Base-by-base conservation (phyloP, 1,284 basidiomycete genomes). In the Exobasidium cylindrosporum region DNA sequence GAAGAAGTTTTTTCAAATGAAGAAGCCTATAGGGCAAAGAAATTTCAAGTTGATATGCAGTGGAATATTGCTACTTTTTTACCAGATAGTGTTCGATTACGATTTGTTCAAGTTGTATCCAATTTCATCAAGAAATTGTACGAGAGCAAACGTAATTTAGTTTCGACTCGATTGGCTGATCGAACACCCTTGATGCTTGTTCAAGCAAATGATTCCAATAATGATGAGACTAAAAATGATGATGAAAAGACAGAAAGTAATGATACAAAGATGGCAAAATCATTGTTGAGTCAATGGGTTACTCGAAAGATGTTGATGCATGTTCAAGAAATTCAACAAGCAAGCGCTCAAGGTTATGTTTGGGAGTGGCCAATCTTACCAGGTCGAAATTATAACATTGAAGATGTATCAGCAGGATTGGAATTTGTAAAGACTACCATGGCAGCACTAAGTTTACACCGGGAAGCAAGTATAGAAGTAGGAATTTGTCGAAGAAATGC, bases 61-160 rank as follows among this genome's bases (percentile, higher is more conserved):
- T 98, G 95, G 94, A 98, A 98, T 79, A 91, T 98, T 66, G 86
- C 89, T 64, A 86, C 86, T 0, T 97, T 97, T 84, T 86, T 99
- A 7, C 95, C 96, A 0, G 85, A 85, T 0, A 87, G 88, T 4
- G 83, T 95, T 31, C 94, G 95, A 73, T 82, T 84, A 10, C 86
- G 92, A 67, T 97, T 98, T 74, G 84, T 85, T 58, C 81, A 84
- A 11, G 84, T 87, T 45, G 83, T 97, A 21, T 90, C 90, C 49
- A 88, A 86, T 76, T 97, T 91, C 82, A 89, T 97, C 63, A 85
- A 90, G 63, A 90, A 92, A 72, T 84, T 97, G 70, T 95, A 89
- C 83, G 76, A 78, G 31, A 87, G 90, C 58, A 88, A 89, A 69
- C 87, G 89, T 68, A 86, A 86, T 68, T 80, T 57, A 23, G 55